Conservation (phyloP, 805 yeast genomes). For the Phaffomyces thermotolerans region DNA sequence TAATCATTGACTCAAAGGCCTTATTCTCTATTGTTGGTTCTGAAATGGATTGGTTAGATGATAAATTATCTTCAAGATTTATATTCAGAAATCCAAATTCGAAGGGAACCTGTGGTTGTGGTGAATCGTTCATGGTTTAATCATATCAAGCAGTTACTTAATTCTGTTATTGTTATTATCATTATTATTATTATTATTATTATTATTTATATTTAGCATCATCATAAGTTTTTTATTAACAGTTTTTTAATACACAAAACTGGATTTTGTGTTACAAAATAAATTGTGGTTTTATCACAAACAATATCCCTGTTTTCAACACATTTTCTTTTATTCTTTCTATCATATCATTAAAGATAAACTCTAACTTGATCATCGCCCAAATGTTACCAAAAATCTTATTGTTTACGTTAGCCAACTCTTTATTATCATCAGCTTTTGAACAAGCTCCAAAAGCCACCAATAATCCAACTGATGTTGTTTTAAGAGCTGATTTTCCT, state of each 20-base stretch:
- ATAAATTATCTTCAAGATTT: conserved; percentile 80
- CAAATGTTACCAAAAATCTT: conserved; percentile 10
- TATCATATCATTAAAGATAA: neutral
- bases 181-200: neutral
- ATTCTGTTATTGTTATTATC: too few relatives aligned
- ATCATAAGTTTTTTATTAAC: neutral
- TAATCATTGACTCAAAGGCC: conserved; percentile 92
- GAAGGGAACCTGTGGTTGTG: conserved; percentile 98
- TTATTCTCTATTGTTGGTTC: conserved; percentile 92
- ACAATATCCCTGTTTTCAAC: neutral
- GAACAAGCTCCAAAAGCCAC: conserved; percentile 6
- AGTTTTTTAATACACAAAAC: neutral
- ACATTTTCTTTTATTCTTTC: neutral
- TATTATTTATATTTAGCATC: neutral
- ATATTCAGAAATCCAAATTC: conserved; percentile 94
- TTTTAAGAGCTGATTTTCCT: conserved; percentile 26
- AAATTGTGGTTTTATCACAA: neutral
- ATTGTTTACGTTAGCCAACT: conserved; percentile 7
- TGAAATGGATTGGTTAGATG: conserved; percentile 98
- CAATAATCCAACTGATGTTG: conserved; percentile 21
- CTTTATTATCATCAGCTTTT: conserved; percentile 9
- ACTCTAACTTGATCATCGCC: too few relatives aligned
- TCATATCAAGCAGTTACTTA: neutral
- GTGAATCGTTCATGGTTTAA: conserved; percentile 95
- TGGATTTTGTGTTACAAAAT: neutral